phyloP scores from a whole-genome alignment of 2,329 filamentous ascomycete species.

The Calonectria henricotiae region DNA sequence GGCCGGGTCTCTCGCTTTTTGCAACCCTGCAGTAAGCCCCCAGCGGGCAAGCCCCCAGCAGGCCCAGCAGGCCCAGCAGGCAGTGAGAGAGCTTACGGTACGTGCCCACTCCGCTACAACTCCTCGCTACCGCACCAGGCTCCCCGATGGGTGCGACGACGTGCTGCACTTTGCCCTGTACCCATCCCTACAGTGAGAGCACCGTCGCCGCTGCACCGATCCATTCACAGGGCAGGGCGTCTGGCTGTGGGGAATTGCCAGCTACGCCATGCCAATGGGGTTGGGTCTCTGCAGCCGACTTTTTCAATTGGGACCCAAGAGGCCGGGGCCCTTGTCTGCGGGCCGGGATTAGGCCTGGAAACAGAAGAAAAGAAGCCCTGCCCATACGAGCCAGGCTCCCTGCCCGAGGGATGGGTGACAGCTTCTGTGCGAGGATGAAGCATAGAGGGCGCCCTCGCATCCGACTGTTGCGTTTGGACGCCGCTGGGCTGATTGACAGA shows the following conservation, averaged over 20 bases:
- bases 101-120: conserved; percentile 26
- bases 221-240: conserved; percentile 17
- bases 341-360: conserved; percentile 28
- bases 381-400: conserved; percentile 24
- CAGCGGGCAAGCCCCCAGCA: background rate
- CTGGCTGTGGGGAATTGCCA: conserved; percentile 3
- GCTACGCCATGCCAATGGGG: conserved; percentile 19
- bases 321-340: conserved; percentile 8
- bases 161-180: conserved; percentile 10
- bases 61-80: background rate
- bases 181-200: conserved; percentile 17
- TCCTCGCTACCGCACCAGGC: conserved; percentile 19
- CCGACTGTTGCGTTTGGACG: conserved; percentile 18
- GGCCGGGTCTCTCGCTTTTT: conserved; percentile 32
- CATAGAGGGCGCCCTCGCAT: conserved; percentile 11
- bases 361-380: conserved; percentile 32
- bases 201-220: conserved; percentile 23
- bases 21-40: conserved; percentile 28
- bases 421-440: conserved; percentile 22
- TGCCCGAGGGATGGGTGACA: conserved; percentile 10
- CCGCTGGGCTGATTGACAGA: conserved; percentile 36
- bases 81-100: conserved; percentile 6
- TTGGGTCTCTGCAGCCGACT: conserved; percentile 6
- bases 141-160: conserved; percentile 23
- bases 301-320: conserved; percentile 18